Percentiles rank a stretch among this genome's conserved stretches.
phyloP scores from a whole-genome alignment of 2,329 filamentous ascomycete species.

The Aspergillus sp. region DNA sequence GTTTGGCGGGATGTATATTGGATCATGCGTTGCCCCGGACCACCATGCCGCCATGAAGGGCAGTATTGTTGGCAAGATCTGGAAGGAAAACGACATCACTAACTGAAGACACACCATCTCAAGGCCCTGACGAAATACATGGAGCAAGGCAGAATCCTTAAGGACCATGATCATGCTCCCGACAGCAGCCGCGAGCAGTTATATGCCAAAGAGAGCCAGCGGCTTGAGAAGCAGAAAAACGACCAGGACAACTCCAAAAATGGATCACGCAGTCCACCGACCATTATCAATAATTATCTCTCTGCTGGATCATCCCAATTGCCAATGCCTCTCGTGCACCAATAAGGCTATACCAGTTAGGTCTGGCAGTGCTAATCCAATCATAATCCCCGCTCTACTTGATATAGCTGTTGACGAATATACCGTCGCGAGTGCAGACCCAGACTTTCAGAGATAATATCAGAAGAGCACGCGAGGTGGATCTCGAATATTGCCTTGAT shows the following conservation, averaged over 20 bases:
- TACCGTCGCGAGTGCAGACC: too few relatives aligned
- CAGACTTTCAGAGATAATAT: too few relatives aligned
- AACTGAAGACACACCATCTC: constrained; percentile 23
- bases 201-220: constrained; percentile 12
- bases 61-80: constrained; percentile 31
- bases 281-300: constrained; percentile 28
- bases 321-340: too few relatives aligned
- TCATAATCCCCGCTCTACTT: too few relatives aligned
- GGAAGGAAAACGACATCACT: constrained; percentile 28
- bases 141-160: constrained; percentile 8
- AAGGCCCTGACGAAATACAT: constrained; percentile 23
- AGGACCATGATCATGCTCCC: constrained; percentile 9
- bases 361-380: too few relatives aligned
- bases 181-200: constrained; percentile 5
- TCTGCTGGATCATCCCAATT: constrained; percentile 9
- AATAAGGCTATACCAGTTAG: too few relatives aligned
- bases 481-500: too few relatives aligned
- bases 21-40: constrained; percentile 20
- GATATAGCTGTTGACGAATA: too few relatives aligned
- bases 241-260: constrained; percentile 5
- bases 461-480: too few relatives aligned
- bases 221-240: constrained; percentile 16
- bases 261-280: constrained; percentile 16
- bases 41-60: constrained; percentile 19
- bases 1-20: constrained; percentile 22